These are phyloP conservation scores for Bothriochloa decipiens DNA, from an alignment of 176 grass and related monocot genomes.

Conservation along the genomic window DNA sequence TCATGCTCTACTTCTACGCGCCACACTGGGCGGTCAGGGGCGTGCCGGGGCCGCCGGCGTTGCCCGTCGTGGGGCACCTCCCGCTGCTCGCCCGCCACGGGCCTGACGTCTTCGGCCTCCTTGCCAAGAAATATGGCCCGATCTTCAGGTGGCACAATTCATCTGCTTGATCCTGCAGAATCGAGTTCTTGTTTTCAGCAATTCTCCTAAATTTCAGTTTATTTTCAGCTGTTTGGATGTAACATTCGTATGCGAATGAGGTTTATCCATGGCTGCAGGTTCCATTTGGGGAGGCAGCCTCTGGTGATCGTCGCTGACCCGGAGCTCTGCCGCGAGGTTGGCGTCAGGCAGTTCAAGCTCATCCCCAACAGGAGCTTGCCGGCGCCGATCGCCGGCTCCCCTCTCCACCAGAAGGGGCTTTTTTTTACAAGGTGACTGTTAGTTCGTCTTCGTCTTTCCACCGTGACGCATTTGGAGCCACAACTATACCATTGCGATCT, in stretches of 20 bases:
- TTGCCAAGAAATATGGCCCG: slow-evolving; percentile 65
- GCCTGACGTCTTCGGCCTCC: slow-evolving; percentile 61
- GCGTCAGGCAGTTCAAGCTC: slow-evolving; percentile 74
- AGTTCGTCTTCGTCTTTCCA: background rate
- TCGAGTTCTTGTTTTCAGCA: background rate
- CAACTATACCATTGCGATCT: background rate
- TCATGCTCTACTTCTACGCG: slow-evolving; percentile 68
- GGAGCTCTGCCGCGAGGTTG: slow-evolving; percentile 71
- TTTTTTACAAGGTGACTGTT: slow-evolving; percentile 59
- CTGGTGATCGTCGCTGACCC: slow-evolving; percentile 75
- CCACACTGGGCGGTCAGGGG: slow-evolving; percentile 58
- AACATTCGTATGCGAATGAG: background rate
- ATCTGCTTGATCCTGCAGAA: background rate
- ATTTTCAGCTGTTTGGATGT: background rate
- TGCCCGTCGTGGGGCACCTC: slow-evolving; percentile 64
- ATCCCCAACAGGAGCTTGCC: slow-evolving; percentile 72
- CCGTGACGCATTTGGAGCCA: background rate
- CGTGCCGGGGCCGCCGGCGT: slow-evolving; percentile 56
- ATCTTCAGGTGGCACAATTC: slow-evolving; percentile 60
- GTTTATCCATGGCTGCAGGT: slow-evolving; percentile 39
- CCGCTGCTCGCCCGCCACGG: slow-evolving; percentile 71
- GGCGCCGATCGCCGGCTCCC: slow-evolving; percentile 57
- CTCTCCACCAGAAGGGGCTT: slow-evolving; percentile 68
- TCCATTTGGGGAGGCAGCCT: slow-evolving; percentile 81
- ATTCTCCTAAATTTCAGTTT: background rate